Evolutionary conservation across 805 yeast species (phyloP).

Genomic region (Wickerhamomyces chambardii): DNA sequence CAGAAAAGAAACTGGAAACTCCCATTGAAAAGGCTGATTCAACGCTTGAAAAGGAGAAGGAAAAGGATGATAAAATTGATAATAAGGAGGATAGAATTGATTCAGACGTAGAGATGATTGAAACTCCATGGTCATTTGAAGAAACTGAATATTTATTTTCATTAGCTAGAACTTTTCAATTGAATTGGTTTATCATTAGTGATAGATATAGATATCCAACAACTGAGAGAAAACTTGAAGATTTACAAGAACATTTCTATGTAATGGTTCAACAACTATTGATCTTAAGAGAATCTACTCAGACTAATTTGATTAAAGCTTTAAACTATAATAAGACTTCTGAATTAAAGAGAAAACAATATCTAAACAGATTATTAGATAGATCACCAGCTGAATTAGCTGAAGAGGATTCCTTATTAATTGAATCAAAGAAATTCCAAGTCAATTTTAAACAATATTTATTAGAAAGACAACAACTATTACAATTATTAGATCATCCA

Average conservation of each 20-base stretch:
- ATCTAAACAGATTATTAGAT: constrained; percentile 64
- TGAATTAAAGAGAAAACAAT: constrained; percentile 75
- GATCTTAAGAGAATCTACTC: constrained; percentile 30
- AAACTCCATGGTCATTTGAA: constrained; percentile 53
- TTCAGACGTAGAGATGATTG: constrained; percentile 23
- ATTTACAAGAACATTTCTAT: constrained; percentile 77
- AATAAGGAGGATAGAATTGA: constrained; percentile 28
- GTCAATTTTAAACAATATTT: constrained; percentile 86
- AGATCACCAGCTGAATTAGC: constrained; percentile 96
- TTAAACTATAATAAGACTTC: constrained; percentile 61
- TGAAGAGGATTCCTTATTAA: constrained; percentile 89
- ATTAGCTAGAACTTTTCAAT: constrained; percentile 42
- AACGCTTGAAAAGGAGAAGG: too few species aligned
- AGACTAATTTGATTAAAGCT: constrained; percentile 49
- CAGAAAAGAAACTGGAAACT: too few species aligned
- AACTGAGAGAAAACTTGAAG: constrained; percentile 52
- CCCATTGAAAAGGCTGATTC: too few species aligned
- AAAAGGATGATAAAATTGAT: constrained; percentile 20
- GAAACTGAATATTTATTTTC: constrained; percentile 79
- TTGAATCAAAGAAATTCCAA: constrained; percentile 90
- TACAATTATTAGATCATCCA: constrained; percentile 82
- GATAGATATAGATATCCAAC: constrained; percentile 40
- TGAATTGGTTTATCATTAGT: constrained; percentile 55
- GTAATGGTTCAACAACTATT: constrained; percentile 51
- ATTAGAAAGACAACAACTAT: constrained; percentile 68